Evolutionary conservation across 495 filamentous ascomycete species (phyloP), one percentile per base, ranked within the genome.

Genomic region (Penicillium waksmanii): DNA sequence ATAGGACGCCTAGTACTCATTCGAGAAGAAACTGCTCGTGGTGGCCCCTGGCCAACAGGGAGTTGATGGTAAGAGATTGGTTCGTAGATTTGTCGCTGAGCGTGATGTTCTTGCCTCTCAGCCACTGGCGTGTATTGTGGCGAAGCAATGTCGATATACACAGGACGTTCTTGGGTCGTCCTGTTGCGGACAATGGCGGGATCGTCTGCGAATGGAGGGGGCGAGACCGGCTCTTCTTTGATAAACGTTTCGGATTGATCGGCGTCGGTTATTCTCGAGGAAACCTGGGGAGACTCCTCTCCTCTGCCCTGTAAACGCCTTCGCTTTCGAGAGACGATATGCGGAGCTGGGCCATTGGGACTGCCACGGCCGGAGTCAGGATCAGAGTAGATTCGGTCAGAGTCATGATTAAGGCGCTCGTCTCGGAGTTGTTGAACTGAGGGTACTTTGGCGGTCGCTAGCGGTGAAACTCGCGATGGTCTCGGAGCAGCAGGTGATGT

Each of bases 221-320:
- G 91, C 1, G 93, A 96, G 12, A 88, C 80, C 8, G 93, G 93
- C 70, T 97, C 93, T 60, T 89, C 83, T 67, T 97, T 97, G 67
- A 97, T 92, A 65, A 84, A 84, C 8, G 89, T 81, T 46, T 79
- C 80, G 21, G 75, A 67, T 43, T 76, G 69, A 18, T 64, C 66
- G 53, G 61, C 57, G 61, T 67, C 62, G 52, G 66, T 72, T 35
- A 67, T 66, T 60, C 64, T 71, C 55, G 70, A 62, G 31, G 64
- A 58, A 11, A 66, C 67, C 51, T 69, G 67, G 50, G 69, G 74
- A 36, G 66, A 23, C 17, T 64, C 66, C 7, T 73, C 70, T 18
- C 64, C 68, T 19, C 65, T 70, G 47, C 77, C 77, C 31, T 71
- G 67, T 21, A 77, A 58, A 47, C 78, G 75, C 53, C 80, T 80